Evolutionary conservation across 176 grass and related monocot species (phyloP).

Genomic region (Aegilops sharonensis): DNA sequence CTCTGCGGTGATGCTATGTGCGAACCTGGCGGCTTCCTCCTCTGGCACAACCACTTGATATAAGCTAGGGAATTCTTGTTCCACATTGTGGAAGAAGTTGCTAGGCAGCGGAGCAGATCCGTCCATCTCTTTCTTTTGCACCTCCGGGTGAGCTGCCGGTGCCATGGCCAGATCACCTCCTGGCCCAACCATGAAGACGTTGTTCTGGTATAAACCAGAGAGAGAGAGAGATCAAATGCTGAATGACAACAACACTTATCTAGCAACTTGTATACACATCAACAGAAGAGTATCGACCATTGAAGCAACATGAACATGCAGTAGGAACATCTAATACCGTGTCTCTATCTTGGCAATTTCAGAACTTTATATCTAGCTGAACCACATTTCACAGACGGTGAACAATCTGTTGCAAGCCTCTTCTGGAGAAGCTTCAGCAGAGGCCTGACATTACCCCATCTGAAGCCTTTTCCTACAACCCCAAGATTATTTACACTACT

Average conservation of each 20-base stretch:
- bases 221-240: background rate
- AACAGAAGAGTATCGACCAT: background rate
- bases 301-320: background rate
- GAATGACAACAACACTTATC: background rate
- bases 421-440: constrained; percentile 30
- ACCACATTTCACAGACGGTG: constrained; percentile 24
- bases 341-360: background rate
- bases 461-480: constrained; percentile 76
- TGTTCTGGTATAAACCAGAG: too few species aligned
- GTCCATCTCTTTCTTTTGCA: background rate
- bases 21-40: background rate
- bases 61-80: background rate
- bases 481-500: constrained; percentile 62
- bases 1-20: background rate
- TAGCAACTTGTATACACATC: background rate
- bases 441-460: constrained; percentile 31
- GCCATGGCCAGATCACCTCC: too few species aligned
- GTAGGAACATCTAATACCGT: background rate
- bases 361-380: background rate
- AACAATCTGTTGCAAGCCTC: constrained; percentile 27
- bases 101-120: background rate
- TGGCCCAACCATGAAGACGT: too few species aligned
- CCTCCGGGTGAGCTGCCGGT: background rate
- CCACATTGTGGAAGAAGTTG: background rate
- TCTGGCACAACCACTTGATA: background rate